Base-by-base conservation (phyloP, 352 stramenopile species). In the Thalassiosira mediterranea region DNA sequence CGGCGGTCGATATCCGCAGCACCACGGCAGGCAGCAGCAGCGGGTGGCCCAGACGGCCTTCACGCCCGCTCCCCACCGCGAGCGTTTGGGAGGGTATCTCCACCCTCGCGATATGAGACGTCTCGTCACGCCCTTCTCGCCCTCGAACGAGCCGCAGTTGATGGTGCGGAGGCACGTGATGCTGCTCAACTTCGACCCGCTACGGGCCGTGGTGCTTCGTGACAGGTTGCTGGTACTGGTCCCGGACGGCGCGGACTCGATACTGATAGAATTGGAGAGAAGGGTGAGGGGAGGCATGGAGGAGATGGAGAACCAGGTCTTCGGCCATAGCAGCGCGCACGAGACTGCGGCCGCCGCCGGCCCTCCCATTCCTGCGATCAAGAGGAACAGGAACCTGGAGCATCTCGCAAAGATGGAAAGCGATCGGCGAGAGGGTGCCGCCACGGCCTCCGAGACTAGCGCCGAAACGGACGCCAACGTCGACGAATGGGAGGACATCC, bases 91-190 rank as follows among this genome's bases (percentile, higher is more conserved):
- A 49, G 86, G 81, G 8, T 91, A 88, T 54, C 69, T 93, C 2
- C 88, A 93, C 60, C 88, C 88, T 17, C 67, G 88, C 38, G 88
- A 93, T 63, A 91, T 93, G 86, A 66, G 88, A n/a, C 65, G 82
- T 28, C 71, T 93, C 13, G 84, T 93, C 1, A 91, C 88, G 10
- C 88, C 84, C 2, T 90, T 93, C 66, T 91, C 84, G 8, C 66
- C 75, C 15, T 88, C 78, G 0, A 93, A 93, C 52, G 83, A 90
- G 61, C 88, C 88, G 10, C 79, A 88, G 60, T 48, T 93, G 0
- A 91, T 93, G 42, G 81, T 93, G 0, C 72, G 88, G 19, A 59
- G 88, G 19, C 88, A 93, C 62, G 88, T 85, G 13, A 90, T 93
- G 66, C 60, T 93, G 7, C 49, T 93, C 0, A 91, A 93, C 53